Conservation (phyloP, 2,329 filamentous ascomycete species). For the Aureobasidium musti region DNA sequence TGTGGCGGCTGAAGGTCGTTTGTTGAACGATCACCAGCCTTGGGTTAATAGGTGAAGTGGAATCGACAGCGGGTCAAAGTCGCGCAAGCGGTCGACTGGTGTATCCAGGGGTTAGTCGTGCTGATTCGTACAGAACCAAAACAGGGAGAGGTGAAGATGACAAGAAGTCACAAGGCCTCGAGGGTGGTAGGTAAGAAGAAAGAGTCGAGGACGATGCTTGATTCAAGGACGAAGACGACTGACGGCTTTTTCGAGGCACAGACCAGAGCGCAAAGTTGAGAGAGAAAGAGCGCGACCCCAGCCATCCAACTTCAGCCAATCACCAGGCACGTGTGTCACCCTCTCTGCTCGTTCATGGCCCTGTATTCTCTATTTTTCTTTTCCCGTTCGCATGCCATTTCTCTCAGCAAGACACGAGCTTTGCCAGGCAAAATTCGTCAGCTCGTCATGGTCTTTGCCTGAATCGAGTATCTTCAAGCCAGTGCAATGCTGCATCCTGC, state of each 20-base stretch:
- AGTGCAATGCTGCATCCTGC: slow-evolving; percentile 11
- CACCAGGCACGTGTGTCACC: slow-evolving; percentile 18
- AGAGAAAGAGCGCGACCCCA: slow-evolving; percentile 21
- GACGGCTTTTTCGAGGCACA: slow-evolving; percentile 19
- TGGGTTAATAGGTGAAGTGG: background rate
- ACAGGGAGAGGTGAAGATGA: slow-evolving; percentile 19
- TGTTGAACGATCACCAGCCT: slow-evolving; percentile 22
- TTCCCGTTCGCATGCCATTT: background rate
- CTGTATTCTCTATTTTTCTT: background rate
- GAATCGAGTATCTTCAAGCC: background rate
- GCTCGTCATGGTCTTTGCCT: background rate
- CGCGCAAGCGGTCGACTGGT: slow-evolving; percentile 15
- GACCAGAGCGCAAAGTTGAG: slow-evolving; percentile 15
- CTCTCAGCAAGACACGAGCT: background rate
- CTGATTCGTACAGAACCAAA: background rate
- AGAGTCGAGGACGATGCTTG: slow-evolving; percentile 16
- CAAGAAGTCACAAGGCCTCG: slow-evolving; percentile 22
- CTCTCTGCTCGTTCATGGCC: slow-evolving; percentile 1
- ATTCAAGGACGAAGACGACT: slow-evolving; percentile 1
- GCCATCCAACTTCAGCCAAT: slow-evolving; percentile 21
- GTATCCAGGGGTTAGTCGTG: background rate
- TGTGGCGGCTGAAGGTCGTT: slow-evolving; percentile 18
- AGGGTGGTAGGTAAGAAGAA: slow-evolving; percentile 23
- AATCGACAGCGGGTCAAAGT: slow-evolving; percentile 7
- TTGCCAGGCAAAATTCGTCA: background rate